These are phyloP conservation scores for Aspergillus pseudonomiae DNA, from an alignment of 2,329 filamentous ascomycete species.

Conservation along the genomic window DNA sequence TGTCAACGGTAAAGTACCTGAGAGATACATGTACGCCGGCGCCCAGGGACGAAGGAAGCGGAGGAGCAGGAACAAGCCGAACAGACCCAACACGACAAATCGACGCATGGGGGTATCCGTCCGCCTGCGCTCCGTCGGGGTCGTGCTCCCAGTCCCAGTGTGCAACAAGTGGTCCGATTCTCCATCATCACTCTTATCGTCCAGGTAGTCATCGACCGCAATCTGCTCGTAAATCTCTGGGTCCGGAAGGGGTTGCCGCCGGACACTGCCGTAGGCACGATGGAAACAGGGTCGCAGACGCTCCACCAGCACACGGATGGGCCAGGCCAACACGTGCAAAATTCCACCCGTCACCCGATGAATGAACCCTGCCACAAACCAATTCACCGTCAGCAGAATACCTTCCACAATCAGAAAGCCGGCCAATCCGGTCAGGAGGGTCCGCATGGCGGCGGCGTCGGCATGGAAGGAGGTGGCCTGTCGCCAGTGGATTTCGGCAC, in stretches of 20 bases:
- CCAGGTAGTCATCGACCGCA: conserved; percentile 26
- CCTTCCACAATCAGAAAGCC: conserved; percentile 36
- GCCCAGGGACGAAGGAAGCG: conserved; percentile 32
- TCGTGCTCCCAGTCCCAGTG: conserved; percentile 8
- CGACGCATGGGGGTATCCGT: conserved; percentile 17
- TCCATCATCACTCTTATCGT: conserved; percentile 29
- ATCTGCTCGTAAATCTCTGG: conserved; percentile 30
- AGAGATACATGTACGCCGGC: conserved; percentile 31
- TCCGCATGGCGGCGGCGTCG: conserved; percentile 37
- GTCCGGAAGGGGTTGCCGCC: conserved; percentile 18
- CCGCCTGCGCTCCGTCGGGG: conserved; percentile 10
- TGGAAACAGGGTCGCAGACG: conserved; percentile 14
- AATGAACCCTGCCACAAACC: conserved; percentile 28
- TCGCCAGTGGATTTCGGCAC: conserved; percentile 42
- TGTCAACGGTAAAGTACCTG: conserved; percentile 25
- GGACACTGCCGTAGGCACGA: conserved; percentile 12
- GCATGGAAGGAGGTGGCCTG: conserved; percentile 36
- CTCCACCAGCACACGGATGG: conserved; percentile 21
- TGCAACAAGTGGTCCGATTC: conserved; percentile 23
- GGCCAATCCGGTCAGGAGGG: conserved; percentile 35
- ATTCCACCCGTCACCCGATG: conserved; percentile 31
- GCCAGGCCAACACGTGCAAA: conserved; percentile 28
- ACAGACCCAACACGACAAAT: conserved; percentile 24
- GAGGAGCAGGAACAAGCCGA: conserved; percentile 26
- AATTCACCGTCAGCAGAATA: conserved; percentile 29